Conservation (phyloP, 805 yeast species). For the Zygosaccharomyces rouxii region DNA sequence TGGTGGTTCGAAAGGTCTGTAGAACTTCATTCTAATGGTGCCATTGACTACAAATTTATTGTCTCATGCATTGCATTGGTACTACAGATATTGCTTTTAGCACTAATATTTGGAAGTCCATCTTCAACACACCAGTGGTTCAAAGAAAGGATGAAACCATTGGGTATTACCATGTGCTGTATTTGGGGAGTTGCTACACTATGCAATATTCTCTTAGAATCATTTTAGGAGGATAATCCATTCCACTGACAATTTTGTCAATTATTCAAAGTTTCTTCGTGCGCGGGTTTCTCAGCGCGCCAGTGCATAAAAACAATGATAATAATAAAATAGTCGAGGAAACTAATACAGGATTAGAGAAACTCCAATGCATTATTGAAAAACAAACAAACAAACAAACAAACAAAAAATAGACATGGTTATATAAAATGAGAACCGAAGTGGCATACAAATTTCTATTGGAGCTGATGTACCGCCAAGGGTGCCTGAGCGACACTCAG, state of each 20-base stretch:
- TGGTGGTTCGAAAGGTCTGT: constrained; percentile 29
- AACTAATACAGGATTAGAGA: not conserved
- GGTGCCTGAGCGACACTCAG: not conserved
- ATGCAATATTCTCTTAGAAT: constrained; percentile 25
- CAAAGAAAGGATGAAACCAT: constrained; percentile 13
- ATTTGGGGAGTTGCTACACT: constrained; percentile 29
- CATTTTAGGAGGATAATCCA: constrained; percentile 5
- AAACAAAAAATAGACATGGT: not conserved
- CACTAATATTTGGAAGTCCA: constrained; percentile 20
- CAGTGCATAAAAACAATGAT: not conserved
- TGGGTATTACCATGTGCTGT: constrained; percentile 27
- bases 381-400: too few relatives aligned
- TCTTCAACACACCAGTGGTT: constrained; percentile 10
- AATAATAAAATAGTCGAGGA: not conserved
- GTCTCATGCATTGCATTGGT: constrained; percentile 26
- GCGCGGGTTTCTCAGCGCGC: constrained; percentile 6
- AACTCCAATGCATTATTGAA: not conserved
- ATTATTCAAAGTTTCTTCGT: not conserved
- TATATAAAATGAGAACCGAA: constrained; percentile 2
- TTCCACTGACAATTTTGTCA: not conserved
- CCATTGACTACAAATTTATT: constrained; percentile 23
- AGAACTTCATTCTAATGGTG: constrained; percentile 13
- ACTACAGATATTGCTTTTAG: constrained; percentile 20
- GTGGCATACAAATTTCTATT: not conserved
- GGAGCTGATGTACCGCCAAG: not conserved